phyloP scores from a whole-genome alignment of 176 grass and related monocot species.

The Canna indica region DNA sequence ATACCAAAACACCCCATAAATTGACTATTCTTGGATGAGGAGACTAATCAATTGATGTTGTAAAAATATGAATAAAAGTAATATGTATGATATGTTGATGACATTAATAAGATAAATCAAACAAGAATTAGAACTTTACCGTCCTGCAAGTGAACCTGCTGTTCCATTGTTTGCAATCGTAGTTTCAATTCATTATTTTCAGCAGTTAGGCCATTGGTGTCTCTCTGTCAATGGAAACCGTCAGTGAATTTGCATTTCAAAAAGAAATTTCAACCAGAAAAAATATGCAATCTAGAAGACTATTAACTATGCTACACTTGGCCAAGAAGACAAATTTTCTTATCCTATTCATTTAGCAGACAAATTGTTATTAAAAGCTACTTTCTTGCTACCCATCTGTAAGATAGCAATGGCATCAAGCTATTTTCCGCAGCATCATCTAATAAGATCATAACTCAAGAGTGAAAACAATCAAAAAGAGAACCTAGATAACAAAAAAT shows the following conservation, averaged over 20 bases:
- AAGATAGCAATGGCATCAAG: background rate
- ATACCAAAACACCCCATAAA: no score
- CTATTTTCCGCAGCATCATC: background rate
- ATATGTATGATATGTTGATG: no score
- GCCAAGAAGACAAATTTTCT: background rate
- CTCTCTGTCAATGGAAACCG: slow-evolving; percentile 6
- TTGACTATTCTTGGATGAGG: no score
- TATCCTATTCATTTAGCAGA: no score
- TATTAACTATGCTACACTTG: background rate
- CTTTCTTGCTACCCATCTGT: background rate
- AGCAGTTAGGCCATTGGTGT: slow-evolving; percentile 6
- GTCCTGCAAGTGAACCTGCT: slow-evolving; percentile 17
- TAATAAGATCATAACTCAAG: no score
- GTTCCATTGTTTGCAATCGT: slow-evolving; percentile 10
- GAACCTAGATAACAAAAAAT: no score
- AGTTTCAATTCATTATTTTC: slow-evolving; percentile 15
- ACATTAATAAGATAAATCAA: background rate
- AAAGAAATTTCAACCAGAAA: background rate
- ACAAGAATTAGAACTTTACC: background rate
- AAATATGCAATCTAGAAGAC: background rate
- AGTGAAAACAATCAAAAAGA: no score
- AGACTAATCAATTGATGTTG: no score
- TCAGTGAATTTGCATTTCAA: background rate
- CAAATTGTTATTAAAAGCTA: no score
- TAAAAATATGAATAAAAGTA: background rate